Percentiles rank a stretch among this genome's conserved stretches.
phyloP scores from a whole-genome alignment of 2,329 filamentous ascomycete genomes.

The Ambrosiella xylebori region DNA sequence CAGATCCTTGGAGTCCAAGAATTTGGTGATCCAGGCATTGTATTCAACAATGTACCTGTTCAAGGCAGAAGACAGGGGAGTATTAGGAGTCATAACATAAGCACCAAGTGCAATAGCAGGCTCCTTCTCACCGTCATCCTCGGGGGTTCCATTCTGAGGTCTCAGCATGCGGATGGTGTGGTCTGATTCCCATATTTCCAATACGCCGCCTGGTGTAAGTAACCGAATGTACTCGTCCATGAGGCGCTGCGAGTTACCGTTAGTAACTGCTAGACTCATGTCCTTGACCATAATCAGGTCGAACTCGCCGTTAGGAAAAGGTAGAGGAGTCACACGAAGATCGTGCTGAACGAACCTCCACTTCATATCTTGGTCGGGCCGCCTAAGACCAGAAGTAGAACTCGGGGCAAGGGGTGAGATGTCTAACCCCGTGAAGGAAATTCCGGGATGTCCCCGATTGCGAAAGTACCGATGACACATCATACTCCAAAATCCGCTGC shows the following conservation, averaged over 20 bases:
- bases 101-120: conserved; percentile 55
- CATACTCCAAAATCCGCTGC: conserved; percentile 77
- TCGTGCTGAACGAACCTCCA: conserved; percentile 87
- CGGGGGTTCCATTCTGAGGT: conserved; percentile 44
- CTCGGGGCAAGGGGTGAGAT: conserved; percentile 51
- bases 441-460: conserved; percentile 46
- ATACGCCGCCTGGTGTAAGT: conserved; percentile 55
- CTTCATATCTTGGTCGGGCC: conserved; percentile 54
- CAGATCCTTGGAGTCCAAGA: conserved; percentile 54
- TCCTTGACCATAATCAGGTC: conserved; percentile 85
- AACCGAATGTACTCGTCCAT: conserved; percentile 63
- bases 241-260: conserved; percentile 35
- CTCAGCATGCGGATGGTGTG: conserved; percentile 67
- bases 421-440: conserved; percentile 70
- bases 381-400: conserved; percentile 21
- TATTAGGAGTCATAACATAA: conserved; percentile 68
- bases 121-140: conserved; percentile 38
- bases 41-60: conserved; percentile 73
- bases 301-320: conserved; percentile 64
- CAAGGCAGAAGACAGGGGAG: conserved; percentile 60
- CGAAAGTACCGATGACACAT: conserved; percentile 70
- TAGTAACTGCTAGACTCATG: conserved; percentile 47
- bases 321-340: conserved; percentile 55
- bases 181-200: conserved; percentile 87
- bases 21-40: conserved; percentile 64